Base-by-base conservation (phyloP, 2,329 filamentous ascomycete genomes). In the Chrysoporthe austroafricana region DNA sequence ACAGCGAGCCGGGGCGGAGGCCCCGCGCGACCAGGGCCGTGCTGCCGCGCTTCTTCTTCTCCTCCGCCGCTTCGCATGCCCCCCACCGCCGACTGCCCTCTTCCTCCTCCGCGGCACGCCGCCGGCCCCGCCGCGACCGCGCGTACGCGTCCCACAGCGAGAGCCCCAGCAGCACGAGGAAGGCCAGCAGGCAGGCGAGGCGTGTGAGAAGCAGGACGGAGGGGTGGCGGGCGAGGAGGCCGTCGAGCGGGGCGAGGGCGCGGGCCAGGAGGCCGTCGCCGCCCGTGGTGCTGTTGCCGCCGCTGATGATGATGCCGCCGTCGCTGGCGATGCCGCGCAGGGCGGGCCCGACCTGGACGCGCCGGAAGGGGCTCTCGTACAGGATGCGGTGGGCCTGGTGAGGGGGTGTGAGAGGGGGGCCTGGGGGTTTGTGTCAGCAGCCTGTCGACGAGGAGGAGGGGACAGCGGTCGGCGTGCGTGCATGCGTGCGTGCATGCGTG, bases 281-380 rank as follows among this genome's bases (percentile, higher is more conserved):
- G 26, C 26, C 26, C 26, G 26, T 2, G 26, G 26, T 26, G 26
- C 26, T 26, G 36, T 4, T 2, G 36, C 36, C 4, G 56, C 36
- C 16, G 39, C 39, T n/a, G 26, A 26, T 26, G 26, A 26, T 26
- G 26, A 26, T 26, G 26, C 26, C 26, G 36, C 36, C 36, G 36
- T 9, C 36, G 56, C 36, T 16, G 39, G 26, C 26, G 26, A 26
- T 26, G 26, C 26, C 26, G 26, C 26, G 26, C 26, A 26, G 26
- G 26, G 26, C 57, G 26, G n/a, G 39, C 32, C n/a, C n/a, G 39
- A 16, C 43, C 21, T n/a, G n/a, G 36, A 3, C 42, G 43, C 2
- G 48, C 59, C 26, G 43, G 8, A 61, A 61, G 42, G 59, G 59
- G 26, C 59, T 61, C 21, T 39, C 42, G 16, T 61, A 61, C 14